Evolutionary conservation across 1,139 yeast species (phyloP), one percentile per base, ranked within the genome.

Genomic region (Taphrina sp.): DNA sequence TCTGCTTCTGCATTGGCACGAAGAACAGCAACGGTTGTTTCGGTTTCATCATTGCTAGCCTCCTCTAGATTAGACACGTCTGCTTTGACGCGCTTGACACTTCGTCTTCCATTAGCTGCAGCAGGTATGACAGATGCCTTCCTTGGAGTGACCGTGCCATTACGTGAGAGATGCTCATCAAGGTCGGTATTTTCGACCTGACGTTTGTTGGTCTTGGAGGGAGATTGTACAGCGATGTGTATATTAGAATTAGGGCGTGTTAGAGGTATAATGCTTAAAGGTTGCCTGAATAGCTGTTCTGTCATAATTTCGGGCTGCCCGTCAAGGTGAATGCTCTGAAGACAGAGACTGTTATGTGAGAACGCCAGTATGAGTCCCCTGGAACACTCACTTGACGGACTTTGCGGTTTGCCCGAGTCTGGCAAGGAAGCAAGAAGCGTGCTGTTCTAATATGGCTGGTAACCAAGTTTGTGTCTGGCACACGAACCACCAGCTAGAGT

Each of bases 71-170:
- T 12, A n/a, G 26, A 22, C 19, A 16, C 16, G 5, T 43, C 47
- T 14, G 47, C 37, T 20, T 43, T 43, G 28, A 43, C 37, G 12
- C 47, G 37, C 34, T 43, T 43, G 29, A 43, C 47, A 31, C 47
- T 43, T 12, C 29, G 24, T 20, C 47, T 29, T 8, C 37, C 38
- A 20, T 43, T 43, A 24, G 38, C 22, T 10, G 47, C 38, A 3
- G 26, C 31, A n/a, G n/a, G n/a, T 3, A 38, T 43, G 10, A 38
- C 26, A n/a, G 35, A 29, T 12, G 29, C 26, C 29, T 43, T 43
- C 14, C 38, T 43, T 8, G 47, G 47, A 10, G 47, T 43, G 22
- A 23, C 19, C 3, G 26, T 43, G 12, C 37, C 47, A 16, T 28
- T 24, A 8, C 28, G n/a, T 24, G 19, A 12, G 19, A 26, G 17